Base-by-base conservation (phyloP, 805 yeast genomes). In the Hagleromyces aurorensis region DNA sequence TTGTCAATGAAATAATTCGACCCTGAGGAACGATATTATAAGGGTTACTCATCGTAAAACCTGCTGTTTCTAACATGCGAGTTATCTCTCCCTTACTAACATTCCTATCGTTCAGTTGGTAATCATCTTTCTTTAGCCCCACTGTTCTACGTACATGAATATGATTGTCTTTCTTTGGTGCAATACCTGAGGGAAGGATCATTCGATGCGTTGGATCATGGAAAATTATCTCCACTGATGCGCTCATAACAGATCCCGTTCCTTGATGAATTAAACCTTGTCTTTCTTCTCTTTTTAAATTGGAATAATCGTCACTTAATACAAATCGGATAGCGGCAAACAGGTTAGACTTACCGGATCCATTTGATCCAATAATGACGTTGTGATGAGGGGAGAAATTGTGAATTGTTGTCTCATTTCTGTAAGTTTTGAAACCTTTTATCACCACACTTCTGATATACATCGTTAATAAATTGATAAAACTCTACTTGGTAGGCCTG, bases 1-100 rank as follows among this genome's bases (percentile, higher is more conserved):
- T 85, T 0, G 97, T 89, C 36, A 91, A 64, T 0, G 82, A 69
- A 1, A 95, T 80, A 44, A 91, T 84, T 44, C 83, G 69, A 13
- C 98, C 98, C 57, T 91, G 98, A 1, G 98, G 97, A 4, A 91
- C 97, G 43, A 91, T 89, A 53, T 89, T 89, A 56, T 87, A 89
- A 1, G 96, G 96, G 41, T 86, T 87, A 5, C 85, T 75, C 37
- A 81, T 69, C 0, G 94, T 81, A 49, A 91, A 85, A 0, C 98
- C 98, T 0, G 95, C 94, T 47, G 83, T 78, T 53, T 89, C 96
- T 20, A 87, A 63, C 39, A 84, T 59, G 40, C 82, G 80, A 73
- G 77, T 75, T 10, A 87, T 69, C 50, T 86, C 96, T 2, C 80
- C 66, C 44, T 86, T 71, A 2, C 89, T 78, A 3, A 89, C 81